phyloP scores from a whole-genome alignment of 805 yeast genomes.

The Allodekkera sacchari region DNA sequence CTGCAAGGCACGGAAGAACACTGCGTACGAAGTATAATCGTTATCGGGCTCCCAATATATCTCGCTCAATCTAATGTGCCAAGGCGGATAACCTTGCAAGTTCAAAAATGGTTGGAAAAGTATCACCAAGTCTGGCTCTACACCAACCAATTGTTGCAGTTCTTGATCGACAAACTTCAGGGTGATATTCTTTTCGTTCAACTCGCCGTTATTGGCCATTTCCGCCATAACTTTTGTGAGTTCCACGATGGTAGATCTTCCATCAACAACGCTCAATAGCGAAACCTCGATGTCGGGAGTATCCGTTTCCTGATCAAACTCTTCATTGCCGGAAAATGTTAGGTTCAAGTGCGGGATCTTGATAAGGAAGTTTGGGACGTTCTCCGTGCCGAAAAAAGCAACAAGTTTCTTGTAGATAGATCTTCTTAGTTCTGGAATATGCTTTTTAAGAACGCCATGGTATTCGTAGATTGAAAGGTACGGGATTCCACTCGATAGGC shows the following conservation, averaged over 20 bases:
- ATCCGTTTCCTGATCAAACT: slow-evolving; percentile 8
- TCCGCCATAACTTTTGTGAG: slow-evolving; percentile 81
- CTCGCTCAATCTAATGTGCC: slow-evolving; percentile 91
- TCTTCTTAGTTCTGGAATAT: slow-evolving; percentile 47
- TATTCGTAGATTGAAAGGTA: slow-evolving; percentile 69
- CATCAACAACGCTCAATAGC: slow-evolving; percentile 69
- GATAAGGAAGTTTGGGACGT: slow-evolving; percentile 54
- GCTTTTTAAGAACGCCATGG: slow-evolving; percentile 55
- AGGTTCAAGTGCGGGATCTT: slow-evolving; percentile 61
- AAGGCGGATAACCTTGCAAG: slow-evolving; percentile 93
- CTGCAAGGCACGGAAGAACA: slow-evolving; percentile 70
- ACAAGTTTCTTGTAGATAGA: slow-evolving; percentile 52
- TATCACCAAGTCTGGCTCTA: slow-evolving; percentile 86
- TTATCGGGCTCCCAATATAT: slow-evolving; percentile 89
- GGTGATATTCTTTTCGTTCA: slow-evolving; percentile 59
- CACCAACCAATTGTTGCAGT: slow-evolving; percentile 65
- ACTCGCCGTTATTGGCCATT: slow-evolving; percentile 51
- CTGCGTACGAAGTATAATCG: slow-evolving; percentile 70
- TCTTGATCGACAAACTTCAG: slow-evolving; percentile 71
- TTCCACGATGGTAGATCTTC: slow-evolving; percentile 83
- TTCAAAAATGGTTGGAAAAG: slow-evolving; percentile 82
- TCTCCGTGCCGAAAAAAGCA: slow-evolving; percentile 65
- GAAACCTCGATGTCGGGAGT: slow-evolving; percentile 51
- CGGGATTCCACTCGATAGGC: slow-evolving; percentile 78
- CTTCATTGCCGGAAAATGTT: slow-evolving; percentile 33